Conservation (phyloP, 2,329 filamentous ascomycete genomes). For the Aspergillus ochraceus region DNA sequence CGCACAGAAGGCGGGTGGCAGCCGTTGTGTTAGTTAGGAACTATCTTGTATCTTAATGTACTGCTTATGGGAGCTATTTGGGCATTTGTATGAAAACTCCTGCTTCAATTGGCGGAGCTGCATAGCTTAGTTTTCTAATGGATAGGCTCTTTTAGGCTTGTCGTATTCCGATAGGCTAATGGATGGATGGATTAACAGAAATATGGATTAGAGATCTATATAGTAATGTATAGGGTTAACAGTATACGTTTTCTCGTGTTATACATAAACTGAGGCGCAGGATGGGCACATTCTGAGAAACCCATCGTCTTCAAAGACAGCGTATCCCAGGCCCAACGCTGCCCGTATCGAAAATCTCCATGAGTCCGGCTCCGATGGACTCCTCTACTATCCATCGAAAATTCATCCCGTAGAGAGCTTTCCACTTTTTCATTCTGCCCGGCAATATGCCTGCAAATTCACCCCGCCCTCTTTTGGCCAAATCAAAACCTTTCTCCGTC, state of each 20-base stretch:
- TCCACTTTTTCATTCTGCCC: slow-evolving; percentile 65
- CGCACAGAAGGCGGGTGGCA: too few species aligned
- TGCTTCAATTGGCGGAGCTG: too few species aligned
- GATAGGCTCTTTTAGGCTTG: too few species aligned
- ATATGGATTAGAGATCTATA: neutral
- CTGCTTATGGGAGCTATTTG: too few species aligned
- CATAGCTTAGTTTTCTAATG: too few species aligned
- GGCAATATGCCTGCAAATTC: slow-evolving; percentile 58
- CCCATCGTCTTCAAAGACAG: slow-evolving; percentile 26
- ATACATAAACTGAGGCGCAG: too few species aligned
- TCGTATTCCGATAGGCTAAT: too few species aligned
- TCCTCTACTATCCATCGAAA: slow-evolving; percentile 64
- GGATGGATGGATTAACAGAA: too few species aligned
- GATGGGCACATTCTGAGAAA: too few species aligned
- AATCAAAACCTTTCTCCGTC: slow-evolving; percentile 42
- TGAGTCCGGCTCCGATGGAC: slow-evolving; percentile 59
- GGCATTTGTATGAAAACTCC: too few species aligned
- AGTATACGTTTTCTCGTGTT: neutral
- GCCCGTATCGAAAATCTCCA: slow-evolving; percentile 64
- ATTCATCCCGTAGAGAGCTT: slow-evolving; percentile 56
- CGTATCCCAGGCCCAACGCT: slow-evolving; percentile 59
- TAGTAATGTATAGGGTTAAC: neutral
- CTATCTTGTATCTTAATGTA: too few species aligned
- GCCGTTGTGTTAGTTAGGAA: too few species aligned
- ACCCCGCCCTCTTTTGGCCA: slow-evolving; percentile 55